Evolutionary conservation across 257 asterid species (phyloP).

Genomic region (Anisodus tanguticus): DNA sequence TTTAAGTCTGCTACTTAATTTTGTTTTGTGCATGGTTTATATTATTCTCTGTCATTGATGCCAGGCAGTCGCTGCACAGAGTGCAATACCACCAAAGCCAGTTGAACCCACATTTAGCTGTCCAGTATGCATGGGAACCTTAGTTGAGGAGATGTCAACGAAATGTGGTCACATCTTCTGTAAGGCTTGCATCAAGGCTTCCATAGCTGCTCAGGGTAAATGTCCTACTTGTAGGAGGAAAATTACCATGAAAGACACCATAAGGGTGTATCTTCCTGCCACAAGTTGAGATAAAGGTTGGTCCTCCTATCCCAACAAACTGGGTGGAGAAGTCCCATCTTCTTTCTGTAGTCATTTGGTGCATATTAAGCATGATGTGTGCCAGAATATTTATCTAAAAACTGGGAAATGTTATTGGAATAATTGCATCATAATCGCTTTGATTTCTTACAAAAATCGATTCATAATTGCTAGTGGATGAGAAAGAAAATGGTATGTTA

Average conservation of each 20-base stretch:
- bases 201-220: constrained; percentile 75
- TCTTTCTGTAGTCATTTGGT: not conserved
- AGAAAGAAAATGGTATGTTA: not conserved
- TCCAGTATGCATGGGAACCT: constrained; percentile 87
- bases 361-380: constrained; percentile 1
- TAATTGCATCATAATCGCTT: not conserved
- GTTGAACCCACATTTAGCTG: constrained; percentile 77
- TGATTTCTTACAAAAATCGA: not conserved
- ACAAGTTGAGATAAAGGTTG: constrained; percentile 54
- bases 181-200: constrained; percentile 82
- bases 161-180: constrained; percentile 97
- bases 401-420: constrained; percentile 1
- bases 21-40: not conserved
- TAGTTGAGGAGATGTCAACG: constrained; percentile 79
- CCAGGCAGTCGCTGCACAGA: constrained; percentile 46
- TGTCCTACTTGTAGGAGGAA: constrained; percentile 93
- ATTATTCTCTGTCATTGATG: constrained; percentile 24
- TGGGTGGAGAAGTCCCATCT: not conserved
- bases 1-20: not conserved
- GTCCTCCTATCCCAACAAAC: constrained; percentile 30
- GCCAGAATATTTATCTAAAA: not conserved
- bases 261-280: constrained; percentile 82
- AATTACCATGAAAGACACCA: constrained; percentile 61
- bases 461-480: not conserved
- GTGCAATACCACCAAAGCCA: constrained; percentile 48